Conservation (phyloP, 2,329 filamentous ascomycete species). For the Diaporthe humulicola region DNA sequence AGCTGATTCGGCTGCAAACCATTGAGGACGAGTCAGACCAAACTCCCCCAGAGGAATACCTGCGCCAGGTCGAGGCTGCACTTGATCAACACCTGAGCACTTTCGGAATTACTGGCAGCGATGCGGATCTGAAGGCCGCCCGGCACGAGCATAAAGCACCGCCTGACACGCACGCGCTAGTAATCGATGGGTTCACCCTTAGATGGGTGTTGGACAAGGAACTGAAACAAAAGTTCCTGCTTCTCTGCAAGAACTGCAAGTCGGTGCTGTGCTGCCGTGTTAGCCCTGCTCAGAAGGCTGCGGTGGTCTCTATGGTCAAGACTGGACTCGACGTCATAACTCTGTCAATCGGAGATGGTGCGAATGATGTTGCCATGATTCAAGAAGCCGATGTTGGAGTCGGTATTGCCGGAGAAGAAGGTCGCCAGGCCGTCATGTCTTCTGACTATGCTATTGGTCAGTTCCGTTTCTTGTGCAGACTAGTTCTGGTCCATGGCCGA, state of each 20-base stretch:
- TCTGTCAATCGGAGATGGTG: constrained; percentile 90
- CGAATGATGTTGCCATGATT: constrained; percentile 98
- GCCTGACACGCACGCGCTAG: constrained; percentile 87
- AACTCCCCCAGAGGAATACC: constrained; percentile 60
- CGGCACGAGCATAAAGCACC: constrained; percentile 89
- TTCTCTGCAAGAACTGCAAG: constrained; percentile 97
- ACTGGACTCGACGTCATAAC: constrained; percentile 96
- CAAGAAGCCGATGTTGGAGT: constrained; percentile 98
- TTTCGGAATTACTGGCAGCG: constrained; percentile 86
- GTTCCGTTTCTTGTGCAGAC: constrained; percentile 87
- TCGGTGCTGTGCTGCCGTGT: constrained; percentile 98
- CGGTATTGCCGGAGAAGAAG: constrained; percentile 93
- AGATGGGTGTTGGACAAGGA: constrained; percentile 87
- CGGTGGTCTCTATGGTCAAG: constrained; percentile 97
- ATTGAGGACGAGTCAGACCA: constrained; percentile 76
- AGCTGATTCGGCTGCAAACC: constrained; percentile 90
- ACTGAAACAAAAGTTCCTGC: constrained; percentile 90
- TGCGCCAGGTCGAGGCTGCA: constrained; percentile 74
- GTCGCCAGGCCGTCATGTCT: constrained; percentile 93
- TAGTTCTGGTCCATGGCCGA: constrained; percentile 90
- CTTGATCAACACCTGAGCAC: constrained; percentile 79
- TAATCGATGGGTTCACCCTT: constrained; percentile 95
- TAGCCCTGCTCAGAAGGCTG: constrained; percentile 95
- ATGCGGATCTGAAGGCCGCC: constrained; percentile 85
- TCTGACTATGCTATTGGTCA: constrained; percentile 96